Base-by-base conservation (phyloP, 306 rosid species). In the Cicer pinnatifidum region DNA sequence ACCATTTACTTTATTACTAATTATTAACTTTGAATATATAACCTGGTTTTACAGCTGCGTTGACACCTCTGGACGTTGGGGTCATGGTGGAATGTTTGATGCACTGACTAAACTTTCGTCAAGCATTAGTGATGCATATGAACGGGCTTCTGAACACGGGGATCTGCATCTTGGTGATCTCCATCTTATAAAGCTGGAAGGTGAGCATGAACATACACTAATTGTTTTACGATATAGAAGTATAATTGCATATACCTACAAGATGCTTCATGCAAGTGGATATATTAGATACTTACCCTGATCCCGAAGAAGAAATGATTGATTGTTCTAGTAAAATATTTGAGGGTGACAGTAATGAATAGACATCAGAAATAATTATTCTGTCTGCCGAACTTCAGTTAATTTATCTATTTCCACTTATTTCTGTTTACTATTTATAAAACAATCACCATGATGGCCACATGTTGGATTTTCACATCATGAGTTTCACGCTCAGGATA, bases 91-190 rank as follows among this genome's bases (percentile, higher is more conserved):
- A 48, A 88, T 94, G 98, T 91, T 94, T 75, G 84, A 86, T 84
- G 96, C 96, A 62, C 80, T 94, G 75, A 62, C 76, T 78, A 94
- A 80, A 81, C 86, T 94, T 75, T 94, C 95, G 67, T 44, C 76
- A 6, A 79, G 84, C 81, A 83, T 94, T 69, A 85, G 92, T 35
- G 80, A 74, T 70, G 94, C 91, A 47, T 94, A 94, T 84, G 85
- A 86, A 80, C 88, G 77, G 65, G 97, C 97, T 77, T 84, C 92
- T 76, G 94, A 87, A 81, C 88, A 91, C 67, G 86, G 84, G 79
- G 98, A 94, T 72, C 87, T 94, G 72, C 96, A 91, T 85, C 95
- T 87, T 58, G 96, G 98, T 76, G 98, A 91, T 86, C 89, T 94
- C 65, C 98, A 94, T 85, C 97, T 91, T 75, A 44, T 89, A 75